These are phyloP conservation scores for Rhizopogon vulgaris DNA, from an alignment of 768 basidiomycete genomes.

Conservation along the genomic window DNA sequence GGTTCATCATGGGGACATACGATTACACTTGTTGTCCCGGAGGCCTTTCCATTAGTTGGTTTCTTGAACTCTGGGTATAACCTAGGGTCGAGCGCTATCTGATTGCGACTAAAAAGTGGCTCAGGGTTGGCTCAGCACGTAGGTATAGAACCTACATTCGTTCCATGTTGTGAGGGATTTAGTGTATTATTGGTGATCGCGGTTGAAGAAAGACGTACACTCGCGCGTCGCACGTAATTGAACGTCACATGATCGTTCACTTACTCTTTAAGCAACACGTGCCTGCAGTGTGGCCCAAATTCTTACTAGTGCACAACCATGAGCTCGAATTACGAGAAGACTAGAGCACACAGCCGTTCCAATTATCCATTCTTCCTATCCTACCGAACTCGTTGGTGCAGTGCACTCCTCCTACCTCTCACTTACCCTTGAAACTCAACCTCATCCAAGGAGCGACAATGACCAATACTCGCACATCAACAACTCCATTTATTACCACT, in stretches of 20 bases:
- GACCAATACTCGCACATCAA: slow-evolving; percentile 83
- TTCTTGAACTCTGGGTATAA: slow-evolving; percentile 25
- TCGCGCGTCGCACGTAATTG: slow-evolving; percentile 15
- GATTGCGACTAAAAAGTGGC: slow-evolving; percentile 16
- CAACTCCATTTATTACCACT: slow-evolving; percentile 75
- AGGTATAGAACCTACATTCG: slow-evolving; percentile 12
- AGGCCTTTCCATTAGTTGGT: slow-evolving; percentile 12
- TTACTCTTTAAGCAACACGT: too few species aligned
- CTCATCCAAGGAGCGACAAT: slow-evolving; percentile 67
- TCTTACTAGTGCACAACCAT: not conserved
- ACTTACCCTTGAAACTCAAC: not conserved
- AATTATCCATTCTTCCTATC: slow-evolving; percentile 57
- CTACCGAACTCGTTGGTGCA: slow-evolving; percentile 67
- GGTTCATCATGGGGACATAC: slow-evolving; percentile 11
- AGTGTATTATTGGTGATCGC: slow-evolving; percentile 1
- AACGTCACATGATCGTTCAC: slow-evolving; percentile 13
- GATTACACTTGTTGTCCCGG: slow-evolving; percentile 8
- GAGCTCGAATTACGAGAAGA: not conserved
- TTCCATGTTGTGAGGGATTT: slow-evolving; percentile 17
- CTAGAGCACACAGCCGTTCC: slow-evolving; percentile 19
- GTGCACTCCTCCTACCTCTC: slow-evolving; percentile 3
- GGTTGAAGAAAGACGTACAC: slow-evolving; percentile 8
- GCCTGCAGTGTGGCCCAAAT: too few species aligned
- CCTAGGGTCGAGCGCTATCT: slow-evolving; percentile 18
- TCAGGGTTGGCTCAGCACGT: too few species aligned